Evolutionary conservation across 306 rosid species (phyloP).

Genomic region (Glycine soja): DNA sequence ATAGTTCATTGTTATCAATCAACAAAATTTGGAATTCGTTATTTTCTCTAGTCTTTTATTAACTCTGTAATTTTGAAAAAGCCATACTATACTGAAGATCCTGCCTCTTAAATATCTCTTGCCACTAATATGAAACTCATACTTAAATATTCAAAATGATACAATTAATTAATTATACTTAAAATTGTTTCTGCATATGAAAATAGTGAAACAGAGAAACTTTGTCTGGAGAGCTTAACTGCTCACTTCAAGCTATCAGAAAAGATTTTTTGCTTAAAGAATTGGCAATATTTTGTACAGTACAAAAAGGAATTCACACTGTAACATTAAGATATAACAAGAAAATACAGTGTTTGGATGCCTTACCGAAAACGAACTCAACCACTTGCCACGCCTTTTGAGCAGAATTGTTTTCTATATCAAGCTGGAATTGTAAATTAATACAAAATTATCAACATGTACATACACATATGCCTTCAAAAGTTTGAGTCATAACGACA

Average conservation of each 20-base stretch:
- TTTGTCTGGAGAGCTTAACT: conserved; percentile 18
- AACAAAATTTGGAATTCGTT: background rate
- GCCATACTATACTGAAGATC: background rate
- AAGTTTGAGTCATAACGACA: conserved; percentile 26
- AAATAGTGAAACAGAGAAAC: conserved; percentile 31
- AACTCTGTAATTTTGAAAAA: background rate
- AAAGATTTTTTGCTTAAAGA: background rate
- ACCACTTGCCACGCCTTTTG: conserved; percentile 87
- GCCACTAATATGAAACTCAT: background rate
- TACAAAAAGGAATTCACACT: conserved; percentile 26
- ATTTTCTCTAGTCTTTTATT: conserved; percentile 23
- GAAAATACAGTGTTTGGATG: conserved; percentile 28
- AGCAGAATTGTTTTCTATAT: conserved; percentile 72
- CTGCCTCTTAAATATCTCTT: background rate
- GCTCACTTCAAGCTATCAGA: conserved; percentile 24
- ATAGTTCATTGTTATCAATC: background rate
- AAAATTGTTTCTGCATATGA: background rate
- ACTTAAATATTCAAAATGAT: conserved; percentile 9
- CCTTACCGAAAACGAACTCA: conserved; percentile 90
- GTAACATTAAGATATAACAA: conserved; percentile 24
- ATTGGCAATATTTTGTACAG: conserved; percentile 34
- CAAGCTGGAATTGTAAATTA: conserved; percentile 75
- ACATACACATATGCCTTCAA: background rate
- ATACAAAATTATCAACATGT: conserved; percentile 42
- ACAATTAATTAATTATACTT: background rate